Base-by-base conservation (phyloP, 768 basidiomycete species). In the Stropharia rugosoannulata region DNA sequence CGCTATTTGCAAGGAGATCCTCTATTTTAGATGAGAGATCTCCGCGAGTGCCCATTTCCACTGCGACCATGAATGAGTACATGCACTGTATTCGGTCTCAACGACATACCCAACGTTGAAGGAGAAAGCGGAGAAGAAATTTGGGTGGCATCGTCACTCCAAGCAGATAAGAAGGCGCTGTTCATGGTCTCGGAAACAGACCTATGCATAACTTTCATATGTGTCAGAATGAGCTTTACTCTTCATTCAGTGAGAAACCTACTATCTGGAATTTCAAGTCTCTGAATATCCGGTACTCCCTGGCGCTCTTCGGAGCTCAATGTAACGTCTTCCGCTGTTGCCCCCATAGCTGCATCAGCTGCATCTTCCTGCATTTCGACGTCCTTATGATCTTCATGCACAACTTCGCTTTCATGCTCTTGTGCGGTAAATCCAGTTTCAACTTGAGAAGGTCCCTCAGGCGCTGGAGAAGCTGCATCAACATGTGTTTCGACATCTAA, bases 221-320 rank as follows among this genome's bases (percentile, higher is more conserved):
- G 22, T 2, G 25, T 52, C 35, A 52, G 51, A 29, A 46, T 12
- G 6, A 12, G 32, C 3, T 13, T 19, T 44, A 16, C 29, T 32
- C 29, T 22, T 22, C 29, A 32, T 32, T 18, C 35, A 37, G 16
- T 22, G 16, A 13, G 42, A 5, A 11, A 44, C 51, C 43, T 45
- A 52, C 51, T 52, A 40, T 52, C 51, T 11, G 51, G 51, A 25
- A 52, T 52, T 43, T 52, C 51, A 35, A 52, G 18, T 41, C 40
- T 51, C 22, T 43, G 51, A 10, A 52, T 52, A 5, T 43, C 42
- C 1, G 50, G 32, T 8, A 29, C 44, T 18, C 29, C 42, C 15
- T 35, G 51, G n/a, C 37, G 32, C 50, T 41, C 22, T 42, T 49
- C 41, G 5, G 51, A 48, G 46, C 43, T 58, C 7, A 49, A 52